Percentiles rank a stretch among this genome's conserved stretches.
phyloP scores from a whole-genome alignment of 805 yeast species.

The Saturnispora hagleri region DNA sequence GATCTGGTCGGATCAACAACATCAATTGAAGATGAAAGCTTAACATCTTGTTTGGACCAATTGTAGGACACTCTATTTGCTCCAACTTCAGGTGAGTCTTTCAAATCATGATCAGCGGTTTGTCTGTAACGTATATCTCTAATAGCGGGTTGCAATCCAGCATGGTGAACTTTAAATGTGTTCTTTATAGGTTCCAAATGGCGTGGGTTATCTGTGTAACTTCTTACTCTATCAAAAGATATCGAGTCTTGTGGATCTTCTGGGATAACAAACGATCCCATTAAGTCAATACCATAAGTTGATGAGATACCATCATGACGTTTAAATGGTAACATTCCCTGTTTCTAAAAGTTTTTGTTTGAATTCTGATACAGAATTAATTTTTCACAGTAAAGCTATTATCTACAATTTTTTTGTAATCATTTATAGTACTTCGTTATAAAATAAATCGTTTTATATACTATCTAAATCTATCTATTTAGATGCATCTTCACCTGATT shows the following conservation, averaged over 20 bases:
- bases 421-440: neutral
- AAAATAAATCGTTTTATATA: neutral
- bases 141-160: neutral
- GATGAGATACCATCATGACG: constrained; percentile 3
- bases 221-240: constrained; percentile 2
- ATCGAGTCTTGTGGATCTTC: constrained; percentile 4
- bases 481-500: constrained; percentile 30
- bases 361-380: neutral
- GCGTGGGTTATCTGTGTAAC: constrained; percentile 2
- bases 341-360: neutral
- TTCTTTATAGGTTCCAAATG: constrained; percentile 2
- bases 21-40: neutral
- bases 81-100: neutral
- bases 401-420: neutral
- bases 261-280: constrained; percentile 1
- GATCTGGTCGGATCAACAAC: constrained; percentile 4
- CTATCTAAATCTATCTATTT: constrained; percentile 11
- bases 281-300: constrained; percentile 6
- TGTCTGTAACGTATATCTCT: neutral
- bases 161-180: constrained; percentile 1
- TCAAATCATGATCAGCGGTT: neutral
- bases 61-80: neutral
- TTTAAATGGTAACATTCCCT: constrained; percentile 3
- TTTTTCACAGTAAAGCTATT: neutral
- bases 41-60: neutral